A percentile compares a stretch with the other conserved stretches of the same genome.
These are phyloP conservation scores for Mortierella claussenii DNA, from an alignment of 192 early-diverging fungal species.

Conservation along the genomic window DNA sequence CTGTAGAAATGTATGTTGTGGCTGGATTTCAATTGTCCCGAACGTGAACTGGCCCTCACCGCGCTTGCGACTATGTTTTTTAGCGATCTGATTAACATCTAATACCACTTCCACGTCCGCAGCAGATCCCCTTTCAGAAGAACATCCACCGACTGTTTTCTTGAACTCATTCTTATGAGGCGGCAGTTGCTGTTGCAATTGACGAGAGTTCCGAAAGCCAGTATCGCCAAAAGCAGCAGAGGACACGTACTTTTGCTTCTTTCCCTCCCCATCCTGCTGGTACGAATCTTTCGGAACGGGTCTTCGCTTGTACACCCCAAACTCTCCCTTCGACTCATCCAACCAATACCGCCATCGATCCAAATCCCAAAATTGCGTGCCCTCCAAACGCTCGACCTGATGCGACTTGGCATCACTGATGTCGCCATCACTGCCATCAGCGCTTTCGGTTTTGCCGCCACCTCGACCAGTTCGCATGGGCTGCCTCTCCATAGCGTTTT, in stretches of 20 bases:
- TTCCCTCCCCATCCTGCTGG: not conserved
- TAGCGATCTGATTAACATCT: constrained; percentile 36
- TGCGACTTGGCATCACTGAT: not conserved
- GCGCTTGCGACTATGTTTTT: not conserved
- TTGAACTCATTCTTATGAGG: not conserved
- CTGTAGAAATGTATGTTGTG: constrained; percentile 8
- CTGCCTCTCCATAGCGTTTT: constrained; percentile 2
- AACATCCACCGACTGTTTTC: constrained; percentile 2
- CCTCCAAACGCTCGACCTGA: constrained; percentile 14
- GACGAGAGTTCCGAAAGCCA: not conserved
- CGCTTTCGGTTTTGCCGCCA: not conserved
- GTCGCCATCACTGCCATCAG: not conserved
- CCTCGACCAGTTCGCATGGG: not conserved
- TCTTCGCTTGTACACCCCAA: constrained; percentile 37
- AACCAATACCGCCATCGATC: constrained; percentile 51
- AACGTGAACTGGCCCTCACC: constrained; percentile 13
- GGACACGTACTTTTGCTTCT: not conserved
- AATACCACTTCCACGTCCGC: constrained; percentile 9
- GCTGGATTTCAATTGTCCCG: constrained; percentile 36
- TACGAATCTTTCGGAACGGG: not conserved
- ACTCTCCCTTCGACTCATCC: constrained; percentile 14
- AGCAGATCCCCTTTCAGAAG: not conserved
- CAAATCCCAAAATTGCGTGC: constrained; percentile 38
- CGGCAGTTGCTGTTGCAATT: not conserved
- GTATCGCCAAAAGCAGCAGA: not conserved